These are phyloP conservation scores for Ceratocystis ficicola DNA, from an alignment of 2,329 filamentous ascomycete species.

Conservation along the genomic window DNA sequence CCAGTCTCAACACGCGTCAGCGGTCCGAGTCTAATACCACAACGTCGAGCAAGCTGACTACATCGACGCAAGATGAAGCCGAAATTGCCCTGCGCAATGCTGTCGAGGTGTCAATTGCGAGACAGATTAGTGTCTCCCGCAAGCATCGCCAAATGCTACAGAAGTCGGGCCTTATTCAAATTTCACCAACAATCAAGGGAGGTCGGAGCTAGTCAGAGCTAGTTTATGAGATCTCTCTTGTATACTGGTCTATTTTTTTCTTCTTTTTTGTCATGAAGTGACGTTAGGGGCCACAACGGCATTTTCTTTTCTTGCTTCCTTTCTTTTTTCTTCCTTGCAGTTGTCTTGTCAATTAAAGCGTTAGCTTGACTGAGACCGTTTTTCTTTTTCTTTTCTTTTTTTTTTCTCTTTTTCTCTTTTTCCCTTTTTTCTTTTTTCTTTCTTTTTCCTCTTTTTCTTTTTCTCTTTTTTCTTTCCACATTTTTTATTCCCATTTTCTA, in stretches of 20 bases:
- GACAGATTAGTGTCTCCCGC: slow-evolving; percentile 53
- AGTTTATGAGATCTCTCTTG: slow-evolving; percentile 18
- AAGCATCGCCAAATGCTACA: slow-evolving; percentile 47
- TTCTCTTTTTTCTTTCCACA: neutral
- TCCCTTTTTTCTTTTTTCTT: neutral
- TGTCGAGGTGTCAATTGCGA: slow-evolving; percentile 54
- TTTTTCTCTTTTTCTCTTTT: too few species aligned
- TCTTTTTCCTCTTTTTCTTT: slow-evolving; percentile 4
- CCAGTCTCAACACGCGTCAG: slow-evolving; percentile 23
- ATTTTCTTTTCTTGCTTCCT: slow-evolving; percentile 23
- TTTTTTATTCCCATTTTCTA: slow-evolving; percentile 7
- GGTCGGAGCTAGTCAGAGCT: slow-evolving; percentile 21
- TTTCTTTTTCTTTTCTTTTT: neutral
- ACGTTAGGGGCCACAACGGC: neutral
- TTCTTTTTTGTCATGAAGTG: slow-evolving; percentile 19
- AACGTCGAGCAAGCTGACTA: slow-evolving; percentile 28
- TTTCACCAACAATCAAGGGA: slow-evolving; percentile 24
- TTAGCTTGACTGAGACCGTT: too few species aligned
- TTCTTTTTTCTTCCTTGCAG: slow-evolving; percentile 2
- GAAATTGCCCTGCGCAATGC: slow-evolving; percentile 40
- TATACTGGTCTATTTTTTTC: slow-evolving; percentile 15
- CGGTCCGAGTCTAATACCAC: slow-evolving; percentile 29
- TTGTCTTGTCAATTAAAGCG: too few species aligned
- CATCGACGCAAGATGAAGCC: slow-evolving; percentile 31
- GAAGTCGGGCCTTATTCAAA: slow-evolving; percentile 21